Conservation (phyloP, 2,329 filamentous ascomycete genomes). For the Diaporthe australafricana region DNA sequence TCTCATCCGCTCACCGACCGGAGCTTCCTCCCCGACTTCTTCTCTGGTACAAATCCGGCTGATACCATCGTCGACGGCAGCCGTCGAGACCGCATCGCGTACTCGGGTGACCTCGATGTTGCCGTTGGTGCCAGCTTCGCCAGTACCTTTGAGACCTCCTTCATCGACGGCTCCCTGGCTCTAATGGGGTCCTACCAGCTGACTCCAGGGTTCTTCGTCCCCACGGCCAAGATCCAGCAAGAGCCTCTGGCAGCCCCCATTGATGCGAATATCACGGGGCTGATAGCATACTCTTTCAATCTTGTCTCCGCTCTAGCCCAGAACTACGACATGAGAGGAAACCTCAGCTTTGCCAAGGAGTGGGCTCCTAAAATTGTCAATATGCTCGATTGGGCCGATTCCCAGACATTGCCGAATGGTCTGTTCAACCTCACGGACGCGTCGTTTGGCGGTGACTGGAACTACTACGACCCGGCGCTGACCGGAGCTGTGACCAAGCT, state of each 20-base stretch:
- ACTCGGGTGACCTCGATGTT: not conserved
- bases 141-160: not conserved
- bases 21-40: not conserved
- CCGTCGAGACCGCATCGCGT: not conserved
- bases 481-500: not conserved
- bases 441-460: not conserved
- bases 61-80: not conserved
- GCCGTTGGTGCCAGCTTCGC: not conserved
- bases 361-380: not conserved
- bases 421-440: not conserved
- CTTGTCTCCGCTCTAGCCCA: not conserved
- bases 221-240: conserved; percentile 2
- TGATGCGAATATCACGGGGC: not conserved
- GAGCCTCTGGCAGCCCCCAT: not conserved
- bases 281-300: conserved; percentile 1
- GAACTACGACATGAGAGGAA: not conserved
- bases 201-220: not conserved
- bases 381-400: not conserved
- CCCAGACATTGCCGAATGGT: not conserved
- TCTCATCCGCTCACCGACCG: not conserved
- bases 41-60: not conserved
- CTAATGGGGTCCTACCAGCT: not conserved
- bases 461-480: not conserved
- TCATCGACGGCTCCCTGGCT: not conserved
- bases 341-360: not conserved